These are phyloP conservation scores for Kwoniella sp. DNA, from an alignment of 768 basidiomycete species.

Conservation along the genomic window DNA sequence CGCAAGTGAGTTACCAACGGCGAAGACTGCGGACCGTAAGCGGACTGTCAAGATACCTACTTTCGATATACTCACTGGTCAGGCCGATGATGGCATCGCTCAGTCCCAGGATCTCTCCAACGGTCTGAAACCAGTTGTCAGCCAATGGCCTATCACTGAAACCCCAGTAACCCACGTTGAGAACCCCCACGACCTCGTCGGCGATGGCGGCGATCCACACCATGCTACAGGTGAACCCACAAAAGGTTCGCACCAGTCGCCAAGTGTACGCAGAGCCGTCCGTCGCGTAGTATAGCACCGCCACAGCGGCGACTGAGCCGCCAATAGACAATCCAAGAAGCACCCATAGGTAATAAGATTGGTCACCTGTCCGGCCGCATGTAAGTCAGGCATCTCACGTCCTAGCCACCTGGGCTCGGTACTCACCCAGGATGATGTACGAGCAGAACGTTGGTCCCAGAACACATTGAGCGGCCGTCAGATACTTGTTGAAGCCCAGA, in stretches of 20 bases:
- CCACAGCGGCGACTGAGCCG: slow-evolving; percentile 57
- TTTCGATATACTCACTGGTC: slow-evolving; percentile 55
- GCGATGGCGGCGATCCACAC: slow-evolving; percentile 99
- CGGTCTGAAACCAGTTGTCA: slow-evolving; percentile 58
- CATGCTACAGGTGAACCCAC: slow-evolving; percentile 85
- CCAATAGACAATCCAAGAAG: slow-evolving; percentile 56
- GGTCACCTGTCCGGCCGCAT: slow-evolving; percentile 3
- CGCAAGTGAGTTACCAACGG: slow-evolving; percentile 90
- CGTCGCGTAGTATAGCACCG: slow-evolving; percentile 62
- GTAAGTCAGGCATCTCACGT: no score
- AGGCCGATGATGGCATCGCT: slow-evolving; percentile 96
- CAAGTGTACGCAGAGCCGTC: slow-evolving; percentile 60
- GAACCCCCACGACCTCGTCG: slow-evolving; percentile 86
- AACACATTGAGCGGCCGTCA: slow-evolving; percentile 77
- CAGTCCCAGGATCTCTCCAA: slow-evolving; percentile 88
- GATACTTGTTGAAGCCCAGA: slow-evolving; percentile 57
- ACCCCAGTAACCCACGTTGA: slow-evolving; percentile 60
- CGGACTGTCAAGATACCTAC: background rate
- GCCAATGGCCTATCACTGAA: background rate
- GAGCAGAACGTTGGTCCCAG: slow-evolving; percentile 75
- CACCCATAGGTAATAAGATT: slow-evolving; percentile 21
- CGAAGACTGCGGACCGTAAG: slow-evolving; percentile 59
- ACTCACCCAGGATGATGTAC: slow-evolving; percentile 71
- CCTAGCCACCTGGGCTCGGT: no score
- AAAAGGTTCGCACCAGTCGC: slow-evolving; percentile 70